Evolutionary conservation across 257 asterid genomes (phyloP), one percentile per base, ranked within the genome.

Genomic region (Solanum sejunctum): DNA sequence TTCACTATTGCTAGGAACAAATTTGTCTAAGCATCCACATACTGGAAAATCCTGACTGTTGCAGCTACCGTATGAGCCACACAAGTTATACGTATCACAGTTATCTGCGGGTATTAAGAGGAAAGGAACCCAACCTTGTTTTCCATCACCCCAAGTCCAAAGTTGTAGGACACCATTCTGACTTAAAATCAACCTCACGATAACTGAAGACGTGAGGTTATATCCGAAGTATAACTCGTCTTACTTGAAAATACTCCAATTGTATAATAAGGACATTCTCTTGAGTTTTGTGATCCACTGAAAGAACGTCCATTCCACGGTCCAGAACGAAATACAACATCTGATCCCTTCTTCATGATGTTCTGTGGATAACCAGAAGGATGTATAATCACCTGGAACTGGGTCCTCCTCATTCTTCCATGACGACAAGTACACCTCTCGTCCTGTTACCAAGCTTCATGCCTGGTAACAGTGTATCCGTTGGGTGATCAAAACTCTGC

Each of bases 31-130:
- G 75, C 94, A 91, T 43, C 26, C 70, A 58, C 94, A 93, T 0
- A 63, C 54, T 0, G 89, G 84, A 10, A 78, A 78, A 9, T 55
- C 39, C 2, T 49, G 88, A 11, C 39, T 47, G 17, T 57, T 41
- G 77, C 94, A 93, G 7, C 26, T 57, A 3, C 90, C 92, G 71
- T 87, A 71, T 4, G 92, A 75, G 5, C 97, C 95, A 70, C 97
- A 91, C n/a, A 54, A 9, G 26, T 51, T 80, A 57, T 91, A 93
- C 6, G 3, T 26, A 60, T 90, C 95, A 52, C 95, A 89, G 2
- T 12, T 69, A 52, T 89, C 92, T 10, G 63, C 4, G 2, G 89
- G 94, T 18, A 79, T 10, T 45, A 56, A 11, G 17, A 79, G 26
- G 79, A 63, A 75, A 7, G 18, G 20, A 2, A 12, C 28, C 97